Evolutionary conservation across 257 asterid species (phyloP), one percentile per base, ranked within the genome.

Genomic region (Lycium barbarum): DNA sequence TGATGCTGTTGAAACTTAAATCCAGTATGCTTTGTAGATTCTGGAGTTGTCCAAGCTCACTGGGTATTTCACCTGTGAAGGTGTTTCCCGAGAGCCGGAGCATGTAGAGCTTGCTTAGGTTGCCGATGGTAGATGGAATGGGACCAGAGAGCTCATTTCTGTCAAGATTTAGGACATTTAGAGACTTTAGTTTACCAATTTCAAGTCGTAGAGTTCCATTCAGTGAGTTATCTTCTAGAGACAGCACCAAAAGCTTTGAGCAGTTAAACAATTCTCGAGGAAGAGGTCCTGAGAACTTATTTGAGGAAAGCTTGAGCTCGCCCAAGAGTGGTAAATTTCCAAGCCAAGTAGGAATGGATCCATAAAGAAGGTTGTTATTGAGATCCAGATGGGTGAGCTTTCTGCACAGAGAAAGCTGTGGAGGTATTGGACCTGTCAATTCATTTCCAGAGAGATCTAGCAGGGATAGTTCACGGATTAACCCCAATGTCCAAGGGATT

Each of bases 21-120:
- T 96, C 95, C 17, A 96, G 92, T 54, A 86, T 73, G 84, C 94
- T 96, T 85, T 96, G 99, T 88, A 96, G 87, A 85, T 96, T 90
- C 86, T 91, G 92, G 65, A 96, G 92, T 87, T 91, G 88, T 15
- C 98, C 98, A 15, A 94, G 86, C 88, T 93, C 95, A 6, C 38
- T 59, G 0, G 99, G 99, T 71, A 94, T 90, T 85, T 89, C 93
- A 9, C 98, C 99, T 9, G 78, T 91, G 86, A 96, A 94, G 82
- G 57, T 85, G 92, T 96, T 96, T 26, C 83, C 80, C 3, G 99
- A 92, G 35, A 96, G 92, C 66, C 88, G 92, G 55, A 96, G 96
- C 65, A 91, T 92, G 72, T 93, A 96, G 6, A 96, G 93, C 88
- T 91, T 93, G 90, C 91, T 88, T 61, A 94, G 80, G 47, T 85